phyloP scores from a whole-genome alignment of 805 yeast species.

The Starmerella roubikii region DNA sequence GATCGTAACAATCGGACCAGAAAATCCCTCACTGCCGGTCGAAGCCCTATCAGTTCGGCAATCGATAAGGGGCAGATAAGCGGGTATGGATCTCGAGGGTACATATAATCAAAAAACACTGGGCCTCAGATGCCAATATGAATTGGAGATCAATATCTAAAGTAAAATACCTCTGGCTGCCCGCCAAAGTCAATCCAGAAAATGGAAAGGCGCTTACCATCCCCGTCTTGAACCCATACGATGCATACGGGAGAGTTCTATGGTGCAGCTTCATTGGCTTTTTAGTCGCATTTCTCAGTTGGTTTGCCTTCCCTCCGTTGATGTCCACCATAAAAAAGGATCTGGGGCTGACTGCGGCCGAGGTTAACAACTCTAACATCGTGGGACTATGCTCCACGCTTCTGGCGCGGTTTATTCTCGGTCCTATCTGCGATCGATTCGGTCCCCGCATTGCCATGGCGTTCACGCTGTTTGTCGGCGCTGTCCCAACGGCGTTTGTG shows the following conservation, averaged over 20 bases:
- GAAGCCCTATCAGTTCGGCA: no score
- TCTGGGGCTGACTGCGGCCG: conserved; percentile 9
- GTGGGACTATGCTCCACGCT: conserved; percentile 14
- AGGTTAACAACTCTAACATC: conserved; percentile 12
- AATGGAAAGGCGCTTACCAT: conserved; percentile 13
- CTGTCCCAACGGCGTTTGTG: conserved; percentile 15
- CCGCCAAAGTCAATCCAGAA: conserved; percentile 11
- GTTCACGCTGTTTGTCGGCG: conserved; percentile 9
- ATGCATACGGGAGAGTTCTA: conserved; percentile 12
- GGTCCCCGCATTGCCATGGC: conserved; percentile 15
- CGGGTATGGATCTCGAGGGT: no score
- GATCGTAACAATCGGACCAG: no score
- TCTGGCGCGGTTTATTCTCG: conserved; percentile 11
- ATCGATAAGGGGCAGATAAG: no score
- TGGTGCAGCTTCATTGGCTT: conserved; percentile 13
- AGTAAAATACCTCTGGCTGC: conserved; percentile 9
- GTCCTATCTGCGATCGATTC: conserved; percentile 13
- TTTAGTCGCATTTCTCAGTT: conserved; percentile 14
- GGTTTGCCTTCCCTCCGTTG: conserved; percentile 17
- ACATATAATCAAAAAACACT: no score
- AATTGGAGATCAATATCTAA: no score
- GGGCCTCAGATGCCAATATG: no score
- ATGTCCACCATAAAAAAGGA: conserved; percentile 11
- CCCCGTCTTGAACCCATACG: conserved; percentile 11
- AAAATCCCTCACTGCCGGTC: no score